Percentiles rank a stretch among this genome's conserved stretches.
phyloP scores from a whole-genome alignment of 495 filamentous ascomycete species.

The Tuber melanosporum region DNA sequence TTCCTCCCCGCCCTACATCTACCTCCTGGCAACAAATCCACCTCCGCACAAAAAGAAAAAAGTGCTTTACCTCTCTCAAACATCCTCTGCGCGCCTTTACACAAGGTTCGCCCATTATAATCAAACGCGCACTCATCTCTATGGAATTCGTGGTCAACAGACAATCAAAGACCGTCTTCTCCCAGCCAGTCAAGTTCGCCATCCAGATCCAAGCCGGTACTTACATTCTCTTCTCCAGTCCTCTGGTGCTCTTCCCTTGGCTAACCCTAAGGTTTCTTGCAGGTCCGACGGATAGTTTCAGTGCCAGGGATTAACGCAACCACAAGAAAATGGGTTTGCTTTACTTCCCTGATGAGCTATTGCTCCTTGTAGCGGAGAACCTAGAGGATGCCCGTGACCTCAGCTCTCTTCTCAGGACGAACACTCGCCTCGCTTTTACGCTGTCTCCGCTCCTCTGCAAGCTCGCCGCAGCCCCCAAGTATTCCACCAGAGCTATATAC shows the following conservation, averaged over 20 bases:
- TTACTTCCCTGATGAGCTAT: conserved; percentile 20
- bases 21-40: neutral
- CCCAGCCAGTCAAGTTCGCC: neutral
- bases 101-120: neutral
- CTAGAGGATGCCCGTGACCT: conserved; percentile 10
- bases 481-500: conserved; percentile 26
- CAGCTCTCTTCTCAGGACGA: conserved; percentile 22
- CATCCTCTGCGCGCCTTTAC: neutral
- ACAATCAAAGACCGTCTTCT: neutral
- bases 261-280: neutral
- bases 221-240: neutral
- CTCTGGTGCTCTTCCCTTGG: neutral
- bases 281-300: conserved; percentile 4
- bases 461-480: conserved; percentile 19
- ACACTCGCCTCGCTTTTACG: conserved; percentile 24
- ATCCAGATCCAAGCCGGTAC: conserved; percentile 2
- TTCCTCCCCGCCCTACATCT: neutral
- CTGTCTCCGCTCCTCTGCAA: conserved; percentile 22
- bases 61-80: neutral
- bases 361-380: conserved; percentile 20
- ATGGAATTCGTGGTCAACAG: neutral
- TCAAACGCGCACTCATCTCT: neutral
- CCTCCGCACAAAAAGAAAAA: neutral
- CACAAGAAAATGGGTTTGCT: conserved; percentile 14
- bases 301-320: conserved; percentile 3